Evolutionary conservation across 1,139 yeast genomes (phyloP), one percentile per base, ranked within the genome.

Genomic region (Lodderomyces beijingensis): DNA sequence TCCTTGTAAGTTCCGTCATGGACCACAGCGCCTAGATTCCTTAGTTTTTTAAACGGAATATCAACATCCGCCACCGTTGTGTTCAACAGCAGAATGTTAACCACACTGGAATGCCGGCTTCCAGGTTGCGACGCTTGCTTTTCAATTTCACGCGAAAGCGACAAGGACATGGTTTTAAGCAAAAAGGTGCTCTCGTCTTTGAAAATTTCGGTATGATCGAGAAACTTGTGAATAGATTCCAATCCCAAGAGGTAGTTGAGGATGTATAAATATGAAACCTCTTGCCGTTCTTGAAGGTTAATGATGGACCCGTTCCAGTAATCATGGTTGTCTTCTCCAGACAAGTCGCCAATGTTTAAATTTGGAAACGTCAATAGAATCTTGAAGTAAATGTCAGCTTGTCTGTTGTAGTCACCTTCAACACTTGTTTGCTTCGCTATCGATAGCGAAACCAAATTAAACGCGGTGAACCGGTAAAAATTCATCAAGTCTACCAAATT

Each of bases 1-100:
- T 62, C 66, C 31, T 59, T 60, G 36, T 64, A 63, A 1, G 65
- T 44, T 0, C 70, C 70, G 33, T 53, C 39, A 8, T 43, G 30
- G 2, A 63, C 34, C 1, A 62, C 47, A 1, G 61, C 47, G 23
- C 65, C 50, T 14, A 62, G 34, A 1, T 53, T 51, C 16, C 43
- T 41, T 27, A 44, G 42, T 20, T 43, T 44, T 38, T 47, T 44
- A 14, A 35, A 35, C 10, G 21, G 21, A 19, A 8, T 19, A 10
- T 19, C 10, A 7, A 19, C 21, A 8, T 7, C 7, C 9, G 7
- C 10, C 21, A 19, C 21, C 10, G 21, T 8, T 7, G 7, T 19
- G 36, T 32, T 26, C 36, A 38, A 34, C 25, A 42, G 41, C 4
- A 49, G 41, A 17, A 55, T 39, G 7, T 51, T 47, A 8, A 45